Conservation (phyloP, 2,329 filamentous ascomycete species). For the Bimuria novae-zelandiae region DNA sequence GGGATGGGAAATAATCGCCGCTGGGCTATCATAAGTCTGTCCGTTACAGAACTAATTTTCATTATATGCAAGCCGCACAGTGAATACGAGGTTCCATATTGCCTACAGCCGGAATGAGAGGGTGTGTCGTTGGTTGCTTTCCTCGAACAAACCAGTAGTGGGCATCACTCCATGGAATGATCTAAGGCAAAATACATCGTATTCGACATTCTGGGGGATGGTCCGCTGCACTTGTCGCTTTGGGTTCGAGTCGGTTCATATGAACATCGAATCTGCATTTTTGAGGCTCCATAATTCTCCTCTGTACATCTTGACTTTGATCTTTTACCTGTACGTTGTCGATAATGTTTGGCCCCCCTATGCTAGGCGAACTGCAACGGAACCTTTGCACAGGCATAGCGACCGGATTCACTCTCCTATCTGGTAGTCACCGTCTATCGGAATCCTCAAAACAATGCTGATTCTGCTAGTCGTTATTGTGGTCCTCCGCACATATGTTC, state of each 20-base stretch:
- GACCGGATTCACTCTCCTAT: conserved; percentile 27
- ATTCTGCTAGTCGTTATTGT: conserved; percentile 30
- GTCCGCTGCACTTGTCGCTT: too few relatives aligned
- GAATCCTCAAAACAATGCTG: not conserved
- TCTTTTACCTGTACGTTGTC: not conserved
- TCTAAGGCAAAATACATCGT: too few relatives aligned
- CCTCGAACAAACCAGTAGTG: not conserved
- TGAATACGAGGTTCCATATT: not conserved
- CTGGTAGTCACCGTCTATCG: conserved; percentile 26
- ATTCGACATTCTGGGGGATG: too few relatives aligned
- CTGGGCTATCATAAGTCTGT: not conserved
- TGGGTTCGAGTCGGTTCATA: too few relatives aligned
- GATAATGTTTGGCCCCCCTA: not conserved
- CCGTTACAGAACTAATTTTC: conserved; percentile 4
- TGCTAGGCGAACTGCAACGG: conserved; percentile 10
- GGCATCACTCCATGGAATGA: not conserved
- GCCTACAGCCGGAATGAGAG: not conserved
- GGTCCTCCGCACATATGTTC: conserved; percentile 26
- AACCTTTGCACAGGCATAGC: conserved; percentile 26
- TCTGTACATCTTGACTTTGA: not conserved
- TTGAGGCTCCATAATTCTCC: not conserved
- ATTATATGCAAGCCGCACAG: conserved; percentile 1
- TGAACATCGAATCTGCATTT: not conserved
- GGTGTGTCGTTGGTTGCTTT: not conserved
- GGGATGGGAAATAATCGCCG: not conserved